These are phyloP conservation scores for Rhizopogon vinicolor DNA, from an alignment of 768 basidiomycete species.

Conservation along the genomic window DNA sequence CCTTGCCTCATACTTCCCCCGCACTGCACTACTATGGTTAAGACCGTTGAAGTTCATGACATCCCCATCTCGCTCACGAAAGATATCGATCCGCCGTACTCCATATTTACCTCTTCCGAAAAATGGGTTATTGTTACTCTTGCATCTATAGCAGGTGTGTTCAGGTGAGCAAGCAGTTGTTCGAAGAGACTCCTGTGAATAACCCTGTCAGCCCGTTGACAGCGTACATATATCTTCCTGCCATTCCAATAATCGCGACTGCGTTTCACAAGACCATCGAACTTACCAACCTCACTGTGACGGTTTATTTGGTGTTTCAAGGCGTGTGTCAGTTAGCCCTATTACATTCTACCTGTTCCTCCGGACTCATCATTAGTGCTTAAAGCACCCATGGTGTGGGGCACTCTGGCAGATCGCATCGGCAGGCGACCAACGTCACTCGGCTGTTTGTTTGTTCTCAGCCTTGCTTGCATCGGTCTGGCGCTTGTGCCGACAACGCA, in stretches of 20 bases:
- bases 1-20: neutral
- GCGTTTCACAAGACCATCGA: constrained; percentile 58
- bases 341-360: neutral
- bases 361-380: neutral
- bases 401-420: constrained; percentile 56
- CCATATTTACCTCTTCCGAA: constrained; percentile 45
- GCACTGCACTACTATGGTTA: neutral
- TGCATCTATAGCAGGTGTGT: constrained; percentile 51
- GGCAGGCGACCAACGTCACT: constrained; percentile 60
- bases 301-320: constrained; percentile 43
- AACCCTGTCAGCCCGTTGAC: constrained; percentile 48
- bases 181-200: neutral
- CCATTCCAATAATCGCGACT: constrained; percentile 57
- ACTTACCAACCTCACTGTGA: constrained; percentile 74
- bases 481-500: constrained; percentile 44
- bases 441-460: constrained; percentile 53
- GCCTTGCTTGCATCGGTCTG: constrained; percentile 56
- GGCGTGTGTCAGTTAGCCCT: constrained; percentile 19
- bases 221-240: constrained; percentile 72
- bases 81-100: constrained; percentile 22
- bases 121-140: constrained; percentile 64
- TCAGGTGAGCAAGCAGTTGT: constrained; percentile 38
- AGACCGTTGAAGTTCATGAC: neutral
- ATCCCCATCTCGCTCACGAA: neutral
- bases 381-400: constrained; percentile 48